These are phyloP conservation scores for Wickerhamiella sorbophila DNA, from an alignment of 805 yeast species.

Conservation along the genomic window DNA sequence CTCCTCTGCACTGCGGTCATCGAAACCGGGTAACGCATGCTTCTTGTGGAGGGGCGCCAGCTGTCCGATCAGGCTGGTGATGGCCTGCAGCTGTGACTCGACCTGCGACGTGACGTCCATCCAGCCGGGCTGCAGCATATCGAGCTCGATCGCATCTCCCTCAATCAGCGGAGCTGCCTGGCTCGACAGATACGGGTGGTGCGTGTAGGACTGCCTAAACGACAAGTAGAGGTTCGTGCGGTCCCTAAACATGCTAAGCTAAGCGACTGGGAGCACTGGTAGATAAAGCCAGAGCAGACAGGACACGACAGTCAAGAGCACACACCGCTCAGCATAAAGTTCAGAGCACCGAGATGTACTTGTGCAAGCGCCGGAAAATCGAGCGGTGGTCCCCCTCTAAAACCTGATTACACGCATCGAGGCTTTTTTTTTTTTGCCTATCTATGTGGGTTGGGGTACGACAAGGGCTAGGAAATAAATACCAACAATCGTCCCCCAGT, in stretches of 20 bases:
- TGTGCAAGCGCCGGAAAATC: too few relatives aligned
- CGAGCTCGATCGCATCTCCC: slow-evolving; percentile 39
- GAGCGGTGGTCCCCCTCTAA: background rate
- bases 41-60: slow-evolving; percentile 62
- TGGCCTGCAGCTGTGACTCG: slow-evolving; percentile 43
- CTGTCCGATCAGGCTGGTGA: slow-evolving; percentile 41
- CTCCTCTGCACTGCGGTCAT: slow-evolving; percentile 65
- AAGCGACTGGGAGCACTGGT: too few relatives aligned
- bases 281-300: too few relatives aligned
- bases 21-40: slow-evolving; percentile 75
- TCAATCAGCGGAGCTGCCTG: slow-evolving; percentile 37
- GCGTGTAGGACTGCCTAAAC: slow-evolving; percentile 79
- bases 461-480: background rate
- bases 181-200: slow-evolving; percentile 28
- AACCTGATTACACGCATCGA: background rate
- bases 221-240: slow-evolving; percentile 85
- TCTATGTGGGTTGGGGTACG: too few relatives aligned
- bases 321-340: too few relatives aligned
- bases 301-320: too few relatives aligned
- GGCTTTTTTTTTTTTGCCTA: too few relatives aligned
- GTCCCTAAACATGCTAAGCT: slow-evolving; percentile 69
- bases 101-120: slow-evolving; percentile 59
- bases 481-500: too few relatives aligned
- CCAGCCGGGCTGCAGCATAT: slow-evolving; percentile 62
- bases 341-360: too few relatives aligned